Evolutionary conservation across 495 filamentous ascomycete genomes (phyloP).

Genomic region (Chaetomium cochliodes): DNA sequence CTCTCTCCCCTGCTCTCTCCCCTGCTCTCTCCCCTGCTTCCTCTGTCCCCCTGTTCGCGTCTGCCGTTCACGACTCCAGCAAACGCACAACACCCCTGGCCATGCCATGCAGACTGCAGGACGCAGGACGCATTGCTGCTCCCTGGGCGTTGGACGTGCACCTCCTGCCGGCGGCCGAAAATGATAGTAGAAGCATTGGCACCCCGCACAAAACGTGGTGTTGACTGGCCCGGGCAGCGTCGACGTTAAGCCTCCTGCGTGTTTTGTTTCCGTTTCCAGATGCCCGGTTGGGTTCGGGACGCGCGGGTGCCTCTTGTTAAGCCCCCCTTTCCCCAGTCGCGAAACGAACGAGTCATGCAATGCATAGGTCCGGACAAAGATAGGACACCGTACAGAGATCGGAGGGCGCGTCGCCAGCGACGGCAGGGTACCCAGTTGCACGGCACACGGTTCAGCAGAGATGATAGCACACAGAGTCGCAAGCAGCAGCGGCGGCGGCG

Average conservation of each 20-base stretch:
- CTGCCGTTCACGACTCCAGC: neutral
- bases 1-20: neutral
- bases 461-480: neutral
- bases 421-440: neutral
- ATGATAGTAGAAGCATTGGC: neutral
- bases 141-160: slow-evolving; percentile 2
- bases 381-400: no score
- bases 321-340: neutral
- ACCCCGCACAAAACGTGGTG: slow-evolving; percentile 1
- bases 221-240: neutral
- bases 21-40: neutral
- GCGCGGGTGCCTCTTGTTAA: neutral
- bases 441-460: neutral
- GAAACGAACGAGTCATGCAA: neutral
- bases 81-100: slow-evolving; percentile 3
- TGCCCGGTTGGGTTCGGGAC: neutral
- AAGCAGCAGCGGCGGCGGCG: neutral
- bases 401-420: neutral
- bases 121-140: slow-evolving; percentile 10
- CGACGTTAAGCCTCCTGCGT: neutral
- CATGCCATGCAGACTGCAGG: slow-evolving; percentile 6
- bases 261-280: neutral
- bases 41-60: neutral
- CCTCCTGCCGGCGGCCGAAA: slow-evolving; percentile 10
- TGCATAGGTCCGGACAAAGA: neutral